phyloP scores from a whole-genome alignment of 2,329 filamentous ascomycete genomes.

The Diaporthe caulivora region DNA sequence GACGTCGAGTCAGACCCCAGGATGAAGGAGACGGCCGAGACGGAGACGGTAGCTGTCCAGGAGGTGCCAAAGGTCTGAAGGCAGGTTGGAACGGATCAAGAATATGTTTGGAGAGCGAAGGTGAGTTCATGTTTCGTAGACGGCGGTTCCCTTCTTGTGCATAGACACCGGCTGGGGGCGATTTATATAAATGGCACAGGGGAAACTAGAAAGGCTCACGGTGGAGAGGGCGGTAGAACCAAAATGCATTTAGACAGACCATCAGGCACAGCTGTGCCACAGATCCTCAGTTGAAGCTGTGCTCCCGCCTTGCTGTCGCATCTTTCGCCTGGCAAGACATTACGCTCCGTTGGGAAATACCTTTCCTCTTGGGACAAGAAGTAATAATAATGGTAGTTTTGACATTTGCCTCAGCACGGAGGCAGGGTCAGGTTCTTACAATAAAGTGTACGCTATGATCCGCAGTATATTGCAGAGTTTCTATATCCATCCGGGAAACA shows the following conservation, averaged over 20 bases:
- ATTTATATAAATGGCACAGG: not conserved
- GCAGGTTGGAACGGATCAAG: too few species aligned
- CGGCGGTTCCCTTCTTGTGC: not conserved
- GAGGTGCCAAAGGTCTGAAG: constrained; percentile 27
- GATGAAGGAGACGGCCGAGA: constrained; percentile 54
- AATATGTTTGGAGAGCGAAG: not conserved
- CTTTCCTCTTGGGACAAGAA: too few species aligned
- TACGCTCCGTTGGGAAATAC: too few species aligned
- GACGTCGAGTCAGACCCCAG: constrained; percentile 58
- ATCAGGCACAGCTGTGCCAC: too few species aligned
- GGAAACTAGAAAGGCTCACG: not conserved
- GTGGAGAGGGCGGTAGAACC: not conserved
- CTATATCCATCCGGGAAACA: not conserved
- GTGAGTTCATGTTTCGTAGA: not conserved
- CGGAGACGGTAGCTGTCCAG: constrained; percentile 38
- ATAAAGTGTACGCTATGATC: not conserved
- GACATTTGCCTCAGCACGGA: too few species aligned
- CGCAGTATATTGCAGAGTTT: not conserved
- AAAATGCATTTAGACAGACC: not conserved
- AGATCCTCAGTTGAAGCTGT: not conserved
- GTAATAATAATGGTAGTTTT: not conserved
- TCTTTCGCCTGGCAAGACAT: not conserved
- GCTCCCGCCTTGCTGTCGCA: not conserved
- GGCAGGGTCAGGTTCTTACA: not conserved
- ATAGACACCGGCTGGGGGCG: not conserved